Percentiles rank a stretch among this genome's conserved stretches.
These are phyloP conservation scores for Podospora bellae-mahoneyi DNA, from an alignment of 495 filamentous ascomycete species.

Conservation along the genomic window DNA sequence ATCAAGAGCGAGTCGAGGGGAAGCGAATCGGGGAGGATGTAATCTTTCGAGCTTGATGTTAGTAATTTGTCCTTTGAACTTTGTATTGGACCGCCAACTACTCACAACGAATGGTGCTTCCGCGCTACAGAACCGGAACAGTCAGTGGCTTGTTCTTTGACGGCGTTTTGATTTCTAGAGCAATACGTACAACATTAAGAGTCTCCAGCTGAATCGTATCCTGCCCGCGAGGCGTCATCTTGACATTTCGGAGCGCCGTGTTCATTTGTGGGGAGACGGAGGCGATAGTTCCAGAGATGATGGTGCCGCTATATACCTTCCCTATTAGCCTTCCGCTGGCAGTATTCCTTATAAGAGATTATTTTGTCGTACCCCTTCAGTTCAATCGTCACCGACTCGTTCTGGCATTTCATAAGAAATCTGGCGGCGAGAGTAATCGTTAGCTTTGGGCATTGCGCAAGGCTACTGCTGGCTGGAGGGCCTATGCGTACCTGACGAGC, in stretches of 20 bases:
- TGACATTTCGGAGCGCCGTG: conserved; percentile 86
- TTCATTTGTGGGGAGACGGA: conserved; percentile 97
- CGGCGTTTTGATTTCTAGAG: no score
- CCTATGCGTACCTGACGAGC: conserved; percentile 76
- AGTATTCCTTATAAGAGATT: conserved; percentile 31
- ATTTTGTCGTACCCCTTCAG: conserved; percentile 74
- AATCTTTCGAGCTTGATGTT: conserved; percentile 7
- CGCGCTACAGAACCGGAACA: neutral
- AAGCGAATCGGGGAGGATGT: conserved; percentile 82
- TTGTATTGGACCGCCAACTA: neutral
- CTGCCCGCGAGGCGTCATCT: conserved; percentile 85
- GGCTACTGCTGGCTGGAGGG: neutral
- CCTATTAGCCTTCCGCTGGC: neutral
- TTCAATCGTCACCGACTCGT: conserved; percentile 96
- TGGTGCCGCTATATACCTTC: conserved; percentile 61
- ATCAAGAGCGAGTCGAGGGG: conserved; percentile 92
- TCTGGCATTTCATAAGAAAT: conserved; percentile 97
- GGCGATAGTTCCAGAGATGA: conserved; percentile 91
- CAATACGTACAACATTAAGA: conserved; percentile 65
- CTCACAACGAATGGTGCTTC: conserved; percentile 20
- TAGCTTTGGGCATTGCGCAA: conserved; percentile 6
- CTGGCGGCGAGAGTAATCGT: conserved; percentile 42
- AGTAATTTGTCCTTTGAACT: neutral
- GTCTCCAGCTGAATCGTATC: conserved; percentile 83
- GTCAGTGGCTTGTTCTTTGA: neutral